phyloP scores from a whole-genome alignment of 345 rosid genomes.

The Citrus sinensis region DNA sequence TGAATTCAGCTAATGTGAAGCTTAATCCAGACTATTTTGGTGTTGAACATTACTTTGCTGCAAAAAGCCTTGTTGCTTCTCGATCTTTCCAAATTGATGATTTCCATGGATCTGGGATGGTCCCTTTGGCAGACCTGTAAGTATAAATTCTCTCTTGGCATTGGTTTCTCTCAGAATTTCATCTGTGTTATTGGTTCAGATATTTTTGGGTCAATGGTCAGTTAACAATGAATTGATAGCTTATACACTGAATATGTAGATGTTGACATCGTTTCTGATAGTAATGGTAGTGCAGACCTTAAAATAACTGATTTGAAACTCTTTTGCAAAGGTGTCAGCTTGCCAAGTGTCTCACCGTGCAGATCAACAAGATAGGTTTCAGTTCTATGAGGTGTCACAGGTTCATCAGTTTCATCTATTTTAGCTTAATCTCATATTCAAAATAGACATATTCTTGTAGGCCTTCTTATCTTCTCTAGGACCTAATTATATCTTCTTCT shows the following conservation, averaged over 20 bases:
- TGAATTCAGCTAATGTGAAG: slow-evolving; percentile 26
- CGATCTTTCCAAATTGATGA: slow-evolving; percentile 75
- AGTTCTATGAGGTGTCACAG: background rate
- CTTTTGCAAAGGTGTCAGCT: background rate
- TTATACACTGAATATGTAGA: background rate
- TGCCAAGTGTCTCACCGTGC: background rate
- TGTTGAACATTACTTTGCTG: slow-evolving; percentile 61
- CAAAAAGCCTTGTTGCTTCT: slow-evolving; percentile 69
- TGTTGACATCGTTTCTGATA: background rate
- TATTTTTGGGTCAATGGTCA: background rate
- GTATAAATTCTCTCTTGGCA: slow-evolving; percentile 18
- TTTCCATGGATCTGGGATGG: slow-evolving; percentile 83
- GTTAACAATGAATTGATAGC: background rate
- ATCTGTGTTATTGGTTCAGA: background rate
- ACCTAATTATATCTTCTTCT: background rate
- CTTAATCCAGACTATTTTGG: slow-evolving; percentile 43
- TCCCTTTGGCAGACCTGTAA: slow-evolving; percentile 94
- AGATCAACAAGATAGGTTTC: background rate
- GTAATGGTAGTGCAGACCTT: background rate
- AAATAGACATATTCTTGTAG: background rate
- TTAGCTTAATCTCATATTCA: background rate
- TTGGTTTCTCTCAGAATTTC: background rate
- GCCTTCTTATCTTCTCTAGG: background rate
- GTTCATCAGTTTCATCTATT: background rate
- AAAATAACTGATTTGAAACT: background rate